These are phyloP conservation scores for Torulaspora quercuum DNA, from an alignment of 805 yeast genomes.

Conservation along the genomic window DNA sequence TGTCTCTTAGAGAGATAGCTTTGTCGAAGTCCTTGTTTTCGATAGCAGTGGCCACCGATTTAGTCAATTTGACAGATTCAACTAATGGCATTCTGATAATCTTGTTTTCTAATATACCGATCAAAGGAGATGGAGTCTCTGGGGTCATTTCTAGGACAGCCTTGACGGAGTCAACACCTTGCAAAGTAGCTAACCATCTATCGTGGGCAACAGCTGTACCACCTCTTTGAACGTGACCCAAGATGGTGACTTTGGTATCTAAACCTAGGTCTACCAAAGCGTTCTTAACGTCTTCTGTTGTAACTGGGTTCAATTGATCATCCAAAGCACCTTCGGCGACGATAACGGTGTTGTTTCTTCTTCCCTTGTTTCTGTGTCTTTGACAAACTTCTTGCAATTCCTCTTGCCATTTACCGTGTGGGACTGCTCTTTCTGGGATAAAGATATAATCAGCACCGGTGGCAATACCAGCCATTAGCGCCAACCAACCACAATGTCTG, in stretches of 20 bases:
- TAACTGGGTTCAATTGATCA: conserved; percentile 71
- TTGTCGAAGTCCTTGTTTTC: conserved; percentile 70
- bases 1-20: conserved; percentile 84
- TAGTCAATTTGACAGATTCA: conserved; percentile 84
- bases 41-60: conserved; percentile 88
- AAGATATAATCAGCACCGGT: conserved; percentile 93
- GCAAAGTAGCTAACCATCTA: conserved; percentile 85
- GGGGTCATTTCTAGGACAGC: conserved; percentile 89
- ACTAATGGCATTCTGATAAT: conserved; percentile 80
- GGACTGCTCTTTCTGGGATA: conserved; percentile 91
- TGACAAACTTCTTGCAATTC: conserved; percentile 71
- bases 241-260: conserved; percentile 90
- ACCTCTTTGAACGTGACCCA: conserved; percentile 98
- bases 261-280: conserved; percentile 80
- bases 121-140: conserved; percentile 90
- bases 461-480: conserved; percentile 94
- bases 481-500: conserved; percentile 98
- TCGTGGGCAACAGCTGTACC: conserved; percentile 97
- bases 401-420: conserved; percentile 68
- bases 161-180: conserved; percentile 95
- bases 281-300: conserved; percentile 75
- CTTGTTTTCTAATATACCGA: conserved; percentile 84
- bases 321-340: conserved; percentile 98
- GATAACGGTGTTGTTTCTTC: conserved; percentile 91
- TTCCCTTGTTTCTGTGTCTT: conserved; percentile 81